Evolutionary conservation across 352 stramenopile genomes (phyloP).

Genomic region (Aphanomyces euteiches): DNA sequence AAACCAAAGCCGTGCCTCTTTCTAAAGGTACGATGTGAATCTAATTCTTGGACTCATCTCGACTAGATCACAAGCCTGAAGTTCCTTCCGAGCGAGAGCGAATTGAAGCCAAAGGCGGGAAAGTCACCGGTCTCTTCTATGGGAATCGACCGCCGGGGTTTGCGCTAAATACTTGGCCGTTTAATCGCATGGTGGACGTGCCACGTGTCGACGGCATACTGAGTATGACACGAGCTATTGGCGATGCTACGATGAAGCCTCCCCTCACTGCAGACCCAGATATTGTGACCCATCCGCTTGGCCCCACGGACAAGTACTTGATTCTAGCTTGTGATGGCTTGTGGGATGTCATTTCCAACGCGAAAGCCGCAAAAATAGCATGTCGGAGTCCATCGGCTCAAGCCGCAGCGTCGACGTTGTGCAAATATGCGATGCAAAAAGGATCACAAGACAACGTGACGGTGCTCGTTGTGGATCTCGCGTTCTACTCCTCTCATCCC

Average conservation of each 20-base stretch:
- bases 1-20: conserved; percentile 53
- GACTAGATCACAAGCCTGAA: conserved; percentile 74
- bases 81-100: conserved; percentile 67
- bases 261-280: conserved; percentile 78
- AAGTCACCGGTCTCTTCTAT: conserved; percentile 46
- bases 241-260: conserved; percentile 69
- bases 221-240: conserved; percentile 79
- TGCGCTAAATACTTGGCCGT: conserved; percentile 65
- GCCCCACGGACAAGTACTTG: conserved; percentile 60
- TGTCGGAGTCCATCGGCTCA: conserved; percentile 50
- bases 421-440: conserved; percentile 51
- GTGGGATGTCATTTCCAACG: conserved; percentile 79
- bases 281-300: conserved; percentile 56
- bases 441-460: conserved; percentile 76
- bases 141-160: conserved; percentile 42
- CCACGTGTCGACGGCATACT: conserved; percentile 75
- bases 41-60: not conserved
- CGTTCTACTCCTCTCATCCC: conserved; percentile 41
- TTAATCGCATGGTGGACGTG: conserved; percentile 75
- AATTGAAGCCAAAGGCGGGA: conserved; percentile 61
- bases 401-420: conserved; percentile 52
- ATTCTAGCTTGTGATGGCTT: conserved; percentile 78
- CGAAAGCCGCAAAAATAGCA: conserved; percentile 54
- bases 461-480: conserved; percentile 65
- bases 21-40: conserved; percentile 41